Evolutionary conservation across 495 filamentous ascomycete species (phyloP).

Genomic region (Penicillium goetzii): DNA sequence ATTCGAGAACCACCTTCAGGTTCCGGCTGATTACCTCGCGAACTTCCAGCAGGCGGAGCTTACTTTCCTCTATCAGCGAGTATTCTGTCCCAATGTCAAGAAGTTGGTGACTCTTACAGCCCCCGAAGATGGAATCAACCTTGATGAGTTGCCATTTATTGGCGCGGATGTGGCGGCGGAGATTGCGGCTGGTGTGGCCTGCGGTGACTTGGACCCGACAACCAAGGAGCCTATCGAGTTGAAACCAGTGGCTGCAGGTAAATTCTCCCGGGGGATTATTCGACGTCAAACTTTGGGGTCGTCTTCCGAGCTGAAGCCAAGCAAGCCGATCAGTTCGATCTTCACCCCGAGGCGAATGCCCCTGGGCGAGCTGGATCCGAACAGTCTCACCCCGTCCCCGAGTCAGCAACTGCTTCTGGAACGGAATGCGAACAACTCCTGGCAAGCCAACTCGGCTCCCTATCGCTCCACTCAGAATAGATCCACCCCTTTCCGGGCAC

Average conservation of each 20-base stretch:
- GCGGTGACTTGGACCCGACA: constrained; percentile 84
- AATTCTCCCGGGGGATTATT: constrained; percentile 34
- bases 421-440: constrained; percentile 56
- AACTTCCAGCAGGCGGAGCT: constrained; percentile 82
- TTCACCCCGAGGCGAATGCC: constrained; percentile 78
- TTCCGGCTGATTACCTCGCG: constrained; percentile 78
- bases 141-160: constrained; percentile 75
- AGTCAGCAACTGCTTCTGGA: constrained; percentile 65
- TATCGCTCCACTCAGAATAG: constrained; percentile 36
- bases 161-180: constrained; percentile 69
- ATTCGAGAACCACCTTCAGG: constrained; percentile 80
- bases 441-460: constrained; percentile 52
- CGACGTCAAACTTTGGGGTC: constrained; percentile 49
- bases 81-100: constrained; percentile 78
- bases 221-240: constrained; percentile 73
- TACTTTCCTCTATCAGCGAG: constrained; percentile 92
- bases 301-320: constrained; percentile 62
- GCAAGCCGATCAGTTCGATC: constrained; percentile 72
- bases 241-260: constrained; percentile 34
- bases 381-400: constrained; percentile 74
- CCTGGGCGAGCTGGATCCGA: constrained; percentile 84
- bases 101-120: constrained; percentile 73
- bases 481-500: constrained; percentile 42
- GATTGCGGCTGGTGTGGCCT: constrained; percentile 75
- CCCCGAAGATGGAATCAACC: constrained; percentile 59